Evolutionary conservation across 2,329 filamentous ascomycete species (phyloP), one percentile per base, ranked within the genome.

Genomic region (Amauroascus niger): DNA sequence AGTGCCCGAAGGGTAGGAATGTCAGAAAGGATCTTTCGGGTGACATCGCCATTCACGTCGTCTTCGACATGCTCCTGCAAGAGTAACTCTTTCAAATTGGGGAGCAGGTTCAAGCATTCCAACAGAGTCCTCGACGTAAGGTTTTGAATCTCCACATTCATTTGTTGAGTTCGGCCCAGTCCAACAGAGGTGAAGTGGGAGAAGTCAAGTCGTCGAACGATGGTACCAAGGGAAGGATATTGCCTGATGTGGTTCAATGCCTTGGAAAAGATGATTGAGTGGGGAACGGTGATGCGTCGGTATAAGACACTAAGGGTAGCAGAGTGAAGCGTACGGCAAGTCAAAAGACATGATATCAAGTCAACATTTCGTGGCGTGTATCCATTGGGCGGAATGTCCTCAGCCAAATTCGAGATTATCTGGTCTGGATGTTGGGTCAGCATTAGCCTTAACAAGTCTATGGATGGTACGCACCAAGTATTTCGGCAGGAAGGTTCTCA

Each of bases 111-210:
- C 51, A 93, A 73, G 65, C 85, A 89, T 66, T 82, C 76, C 50
- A 84, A 71, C 46, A 93, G 75, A 4, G 86, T 91, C 64, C 81
- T 79, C 13, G 84, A 76, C 18, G 87, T 91, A 62, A 93, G 69
- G 69, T 90, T 89, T 64, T 81, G 81, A 54, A 87, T 87, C 68
- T 86, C 79, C 20, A 79, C 78, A 55, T 87, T 83, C 77, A 88
- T 84, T 67, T 82, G 81, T 60, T 82, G 84, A 14, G 84, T 88
- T 57, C 80, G 79, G 64, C 89, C 88, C 58, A 88, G 76, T 53
- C 85, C 84, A 52, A 85, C 82, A 20, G 86, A 87, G 66, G 88
- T 90, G 71, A 90, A 90, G 73, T 90, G 87, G 58, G 86, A 89
- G 63, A 93, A 90, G 71, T 93, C 87, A 44, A 91, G 74, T 49